These are phyloP conservation scores for Alternaria sp. DNA, from an alignment of 2,329 filamentous ascomycete species.

Conservation along the genomic window DNA sequence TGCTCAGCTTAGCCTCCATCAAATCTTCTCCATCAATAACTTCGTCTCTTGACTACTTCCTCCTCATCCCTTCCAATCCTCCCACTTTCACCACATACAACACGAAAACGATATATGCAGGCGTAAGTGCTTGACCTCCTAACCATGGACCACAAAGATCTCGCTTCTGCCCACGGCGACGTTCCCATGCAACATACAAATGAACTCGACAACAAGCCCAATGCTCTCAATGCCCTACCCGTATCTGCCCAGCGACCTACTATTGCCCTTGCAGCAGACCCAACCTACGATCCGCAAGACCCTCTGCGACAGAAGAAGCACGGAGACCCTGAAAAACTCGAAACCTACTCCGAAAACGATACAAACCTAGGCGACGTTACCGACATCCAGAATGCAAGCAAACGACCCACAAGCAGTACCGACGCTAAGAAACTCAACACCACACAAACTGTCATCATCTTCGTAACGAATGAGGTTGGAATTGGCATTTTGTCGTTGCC, in stretches of 20 bases:
- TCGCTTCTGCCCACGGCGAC: conserved; percentile 21
- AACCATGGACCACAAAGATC: conserved; percentile 29
- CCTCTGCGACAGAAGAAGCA: conserved; percentile 20
- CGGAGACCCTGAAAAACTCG: conserved; percentile 25
- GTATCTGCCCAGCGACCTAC: conserved; percentile 31
- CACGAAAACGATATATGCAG: conserved; percentile 8
- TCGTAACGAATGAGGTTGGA: conserved; percentile 43
- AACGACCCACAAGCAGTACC: conserved; percentile 14
- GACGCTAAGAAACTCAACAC: conserved; percentile 34
- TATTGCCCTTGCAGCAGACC: conserved; percentile 32
- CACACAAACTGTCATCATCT: conserved; percentile 41
- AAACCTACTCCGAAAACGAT: conserved; percentile 31
- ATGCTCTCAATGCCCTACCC: conserved; percentile 23
- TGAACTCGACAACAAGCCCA: conserved; percentile 21
- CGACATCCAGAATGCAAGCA: conserved; percentile 35
- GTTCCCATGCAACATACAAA: conserved; percentile 23
- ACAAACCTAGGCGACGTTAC: conserved; percentile 33
- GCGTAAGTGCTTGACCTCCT: conserved; percentile 20
- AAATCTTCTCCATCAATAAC: background rate
- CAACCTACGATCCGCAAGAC: conserved; percentile 31
- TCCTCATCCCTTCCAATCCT: background rate
- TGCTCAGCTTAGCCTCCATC: conserved; percentile 1
- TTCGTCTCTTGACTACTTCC: background rate
- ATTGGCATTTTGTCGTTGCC: conserved; percentile 42
- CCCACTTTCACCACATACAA: background rate